phyloP scores from a whole-genome alignment of 208 protist genomes.

The Endotrypanum monterogeii region DNA sequence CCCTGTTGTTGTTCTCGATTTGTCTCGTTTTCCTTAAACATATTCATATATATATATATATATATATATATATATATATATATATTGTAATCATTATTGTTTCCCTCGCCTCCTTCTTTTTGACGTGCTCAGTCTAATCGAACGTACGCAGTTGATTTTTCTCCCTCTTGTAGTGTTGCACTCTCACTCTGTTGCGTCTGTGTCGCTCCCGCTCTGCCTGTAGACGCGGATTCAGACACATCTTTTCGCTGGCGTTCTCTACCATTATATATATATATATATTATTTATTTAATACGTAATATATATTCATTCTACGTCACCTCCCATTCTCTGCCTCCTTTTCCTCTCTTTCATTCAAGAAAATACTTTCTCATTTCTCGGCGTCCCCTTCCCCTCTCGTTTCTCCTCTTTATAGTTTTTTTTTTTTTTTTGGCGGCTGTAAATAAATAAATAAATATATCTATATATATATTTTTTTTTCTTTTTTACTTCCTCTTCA shows the following conservation, averaged over 20 bases:
- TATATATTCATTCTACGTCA: not conserved
- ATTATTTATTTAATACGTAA: too few relatives aligned
- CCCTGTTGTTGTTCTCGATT: not conserved
- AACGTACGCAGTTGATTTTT: not conserved
- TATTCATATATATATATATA: too few relatives aligned
- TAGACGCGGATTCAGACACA: not conserved
- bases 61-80: too few relatives aligned
- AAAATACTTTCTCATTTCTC: too few relatives aligned
- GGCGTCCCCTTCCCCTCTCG: too few relatives aligned
- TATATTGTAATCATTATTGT: too few relatives aligned
- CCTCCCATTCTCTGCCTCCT: not conserved
- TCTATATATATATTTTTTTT: not conserved
- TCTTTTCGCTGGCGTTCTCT: not conserved
- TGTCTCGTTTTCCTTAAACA: not conserved
- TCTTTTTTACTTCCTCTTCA: not conserved
- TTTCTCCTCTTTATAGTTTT: too few relatives aligned
- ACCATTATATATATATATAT: too few relatives aligned
- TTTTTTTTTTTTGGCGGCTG: too few relatives aligned
- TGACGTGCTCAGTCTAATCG: not conserved
- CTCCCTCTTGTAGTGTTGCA: not conserved
- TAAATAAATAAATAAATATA: too few relatives aligned
- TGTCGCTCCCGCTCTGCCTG: not conserved
- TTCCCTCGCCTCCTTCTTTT: too few relatives aligned
- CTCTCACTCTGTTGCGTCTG: not conserved
- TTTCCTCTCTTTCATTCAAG: not conserved